Percentiles rank a stretch among this genome's conserved stretches.
phyloP scores from a whole-genome alignment of 306 rosid genomes.

The Comarum palustre region DNA sequence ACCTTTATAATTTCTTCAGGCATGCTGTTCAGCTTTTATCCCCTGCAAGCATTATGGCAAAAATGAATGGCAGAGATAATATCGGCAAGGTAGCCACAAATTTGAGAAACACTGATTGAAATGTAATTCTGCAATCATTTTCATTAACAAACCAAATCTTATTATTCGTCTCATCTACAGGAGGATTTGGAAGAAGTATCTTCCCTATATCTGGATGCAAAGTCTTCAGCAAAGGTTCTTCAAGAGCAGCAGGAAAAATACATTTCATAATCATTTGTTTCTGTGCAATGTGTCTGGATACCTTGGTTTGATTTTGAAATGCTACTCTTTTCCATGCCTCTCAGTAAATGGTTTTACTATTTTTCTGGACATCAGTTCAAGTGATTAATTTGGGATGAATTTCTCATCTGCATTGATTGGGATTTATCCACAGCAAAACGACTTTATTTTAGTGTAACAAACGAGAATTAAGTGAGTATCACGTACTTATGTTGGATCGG shows the following conservation, averaged over 20 bases:
- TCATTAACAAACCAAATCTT: conserved; percentile 3
- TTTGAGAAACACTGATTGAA: conserved; percentile 15
- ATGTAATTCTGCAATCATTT: conserved; percentile 7
- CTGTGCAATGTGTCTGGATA: not conserved
- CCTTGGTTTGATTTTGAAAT: not conserved
- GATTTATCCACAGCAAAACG: not conserved
- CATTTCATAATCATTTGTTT: conserved; percentile 39
- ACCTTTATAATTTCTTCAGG: conserved; percentile 37
- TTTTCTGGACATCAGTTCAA: not conserved
- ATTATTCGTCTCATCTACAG: conserved; percentile 34
- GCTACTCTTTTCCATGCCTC: not conserved
- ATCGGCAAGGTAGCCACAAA: conserved; percentile 70
- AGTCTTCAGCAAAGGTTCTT: conserved; percentile 77
- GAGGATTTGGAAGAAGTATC: conserved; percentile 78
- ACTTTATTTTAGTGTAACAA: too few species aligned
- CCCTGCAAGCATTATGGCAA: conserved; percentile 85
- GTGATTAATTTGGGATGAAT: not conserved
- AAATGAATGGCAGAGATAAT: conserved; percentile 85
- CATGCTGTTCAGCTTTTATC: conserved; percentile 89
- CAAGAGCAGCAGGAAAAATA: conserved; percentile 93
- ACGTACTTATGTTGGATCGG: too few species aligned
- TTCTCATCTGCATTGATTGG: not conserved
- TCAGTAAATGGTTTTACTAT: not conserved
- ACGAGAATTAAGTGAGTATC: too few species aligned
- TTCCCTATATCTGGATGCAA: conserved; percentile 76